Evolutionary conservation across 129 eudicot species (phyloP).

Genomic region (Logfia minima): DNA sequence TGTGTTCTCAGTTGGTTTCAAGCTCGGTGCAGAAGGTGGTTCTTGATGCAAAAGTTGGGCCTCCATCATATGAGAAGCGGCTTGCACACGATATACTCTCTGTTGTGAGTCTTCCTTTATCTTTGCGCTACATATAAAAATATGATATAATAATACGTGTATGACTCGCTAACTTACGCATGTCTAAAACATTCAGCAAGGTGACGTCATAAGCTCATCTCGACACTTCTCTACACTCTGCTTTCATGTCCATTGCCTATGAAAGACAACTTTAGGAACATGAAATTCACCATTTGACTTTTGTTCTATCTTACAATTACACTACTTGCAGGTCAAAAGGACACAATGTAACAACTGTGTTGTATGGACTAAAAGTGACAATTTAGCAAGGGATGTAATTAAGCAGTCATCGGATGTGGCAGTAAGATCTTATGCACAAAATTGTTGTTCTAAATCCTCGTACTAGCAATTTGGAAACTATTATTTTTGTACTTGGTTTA

Average conservation of each 20-base stretch:
- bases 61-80: constrained; percentile 82
- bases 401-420: constrained; percentile 56
- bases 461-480: neutral
- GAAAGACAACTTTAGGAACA: constrained; percentile 12
- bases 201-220: neutral
- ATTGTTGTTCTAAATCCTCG: neutral
- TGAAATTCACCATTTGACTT: neutral
- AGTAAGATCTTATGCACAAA: constrained; percentile 38
- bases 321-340: constrained; percentile 63
- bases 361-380: constrained; percentile 94
- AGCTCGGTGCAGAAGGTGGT: constrained; percentile 76
- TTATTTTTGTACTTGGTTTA: neutral
- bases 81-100: constrained; percentile 77
- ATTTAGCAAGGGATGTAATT: constrained; percentile 66
- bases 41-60: constrained; percentile 94
- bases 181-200: neutral
- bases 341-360: constrained; percentile 77
- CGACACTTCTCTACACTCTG: neutral
- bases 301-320: constrained; percentile 11
- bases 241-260: constrained; percentile 1
- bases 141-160: neutral
- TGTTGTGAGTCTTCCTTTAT: constrained; percentile 54
- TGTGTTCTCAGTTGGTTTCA: constrained; percentile 61
- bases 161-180: neutral
- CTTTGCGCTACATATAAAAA: neutral